phyloP scores from a whole-genome alignment of 768 basidiomycete species.

The Lactifluus piperatus region DNA sequence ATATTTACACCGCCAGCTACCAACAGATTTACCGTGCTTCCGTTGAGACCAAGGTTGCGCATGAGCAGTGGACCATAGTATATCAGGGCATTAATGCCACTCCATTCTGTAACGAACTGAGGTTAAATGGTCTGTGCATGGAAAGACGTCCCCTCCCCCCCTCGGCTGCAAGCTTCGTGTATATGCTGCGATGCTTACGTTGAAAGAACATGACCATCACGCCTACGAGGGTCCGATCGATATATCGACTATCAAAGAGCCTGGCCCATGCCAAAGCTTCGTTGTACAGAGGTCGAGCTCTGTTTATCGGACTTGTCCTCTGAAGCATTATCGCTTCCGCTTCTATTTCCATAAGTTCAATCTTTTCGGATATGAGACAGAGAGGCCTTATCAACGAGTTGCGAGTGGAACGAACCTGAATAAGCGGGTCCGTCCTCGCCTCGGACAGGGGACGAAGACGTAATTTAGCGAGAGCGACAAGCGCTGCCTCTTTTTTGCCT shows the following conservation, averaged over 20 bases:
- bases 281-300: constrained; percentile 4
- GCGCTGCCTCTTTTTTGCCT: constrained; percentile 50
- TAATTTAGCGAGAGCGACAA: constrained; percentile 45
- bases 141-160: not conserved
- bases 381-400: not conserved
- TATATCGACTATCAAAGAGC: constrained; percentile 46
- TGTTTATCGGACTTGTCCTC: constrained; percentile 27
- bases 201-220: constrained; percentile 77
- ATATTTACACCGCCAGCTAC: constrained; percentile 74
- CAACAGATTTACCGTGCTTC: constrained; percentile 51
- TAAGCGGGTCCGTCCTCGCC: constrained; percentile 39
- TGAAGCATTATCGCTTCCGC: constrained; percentile 51
- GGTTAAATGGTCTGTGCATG: not conserved
- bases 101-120: constrained; percentile 52
- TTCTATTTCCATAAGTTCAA: constrained; percentile 72
- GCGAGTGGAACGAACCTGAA: constrained; percentile 33
- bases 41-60: constrained; percentile 50
- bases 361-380: constrained; percentile 28
- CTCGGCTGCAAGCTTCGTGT: not conserved
- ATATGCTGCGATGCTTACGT: constrained; percentile 38
- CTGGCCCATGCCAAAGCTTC: constrained; percentile 46
- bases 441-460: constrained; percentile 42
- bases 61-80: constrained; percentile 78
- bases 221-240: constrained; percentile 58
- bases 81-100: constrained; percentile 75